Base-by-base conservation (phyloP, 2,329 filamentous ascomycete genomes). In the Didymella pinodella region DNA sequence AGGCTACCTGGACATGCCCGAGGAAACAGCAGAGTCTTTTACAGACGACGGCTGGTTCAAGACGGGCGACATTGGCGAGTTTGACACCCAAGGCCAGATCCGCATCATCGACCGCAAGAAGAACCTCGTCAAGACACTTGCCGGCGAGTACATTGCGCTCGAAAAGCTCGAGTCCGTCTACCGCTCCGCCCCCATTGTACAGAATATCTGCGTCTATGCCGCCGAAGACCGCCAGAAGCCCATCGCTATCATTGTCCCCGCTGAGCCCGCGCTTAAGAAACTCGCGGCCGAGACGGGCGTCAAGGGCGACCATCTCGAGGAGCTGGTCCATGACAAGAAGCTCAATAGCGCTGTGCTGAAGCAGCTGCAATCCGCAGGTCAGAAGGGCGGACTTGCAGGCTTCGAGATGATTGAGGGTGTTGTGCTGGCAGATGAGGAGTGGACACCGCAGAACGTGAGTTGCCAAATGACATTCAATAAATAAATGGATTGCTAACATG, bases 101-200 rank as follows among this genome's bases (percentile, higher is more conserved):
- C 86, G 84, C 68, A 89, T 98, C 75, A 93, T 98, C 73, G 94
- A 98, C 78, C 92, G 94, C 68, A 93, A 97, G 87, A 98, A 98
- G 88, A 98, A 98, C 80, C 83, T 98, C 55, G 91, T 98, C 78
- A 98, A 98, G 88, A 93, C 95, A 64, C 86, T 92, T 65, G 93
- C 93, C 61, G 94, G 94, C 68, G 94, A 98, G 83, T 98, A 98
- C 79, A 96, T 98, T 76, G 95, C 94, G 22, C 86, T 99, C 4
- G 94, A 98, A 82, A 97, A 90, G 83, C 88, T 98, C 59, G 94
- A 98, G 81, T 90, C 93, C 3, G 84, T 96, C 54, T 98, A 97
- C 81, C 89, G 93, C 62, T 88, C 91, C 45, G 86, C 86, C 10
- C 84, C 87, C n/a, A 86, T 90, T 10, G 92, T 97, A 20, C 86